Evolutionary conservation across 2,329 filamentous ascomycete species (phyloP).

Genomic region (Aspergillus candidus): DNA sequence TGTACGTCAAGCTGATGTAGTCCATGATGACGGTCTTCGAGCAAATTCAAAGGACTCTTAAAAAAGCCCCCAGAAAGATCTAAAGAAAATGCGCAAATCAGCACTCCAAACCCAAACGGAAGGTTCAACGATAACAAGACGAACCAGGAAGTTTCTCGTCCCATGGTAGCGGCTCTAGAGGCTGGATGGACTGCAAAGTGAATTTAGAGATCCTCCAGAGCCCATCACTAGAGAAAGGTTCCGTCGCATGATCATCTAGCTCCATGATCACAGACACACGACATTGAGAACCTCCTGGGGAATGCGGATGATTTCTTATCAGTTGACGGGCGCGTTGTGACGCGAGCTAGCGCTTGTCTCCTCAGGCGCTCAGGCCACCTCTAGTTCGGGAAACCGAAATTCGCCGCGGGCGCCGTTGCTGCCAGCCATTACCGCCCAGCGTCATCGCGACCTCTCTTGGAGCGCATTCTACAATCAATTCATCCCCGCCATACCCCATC

Average conservation of each 20-base stretch:
- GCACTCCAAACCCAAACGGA: not conserved
- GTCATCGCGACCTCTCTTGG: not conserved
- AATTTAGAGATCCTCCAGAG: conserved; percentile 37
- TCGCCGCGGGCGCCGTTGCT: not conserved
- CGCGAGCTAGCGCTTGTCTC: conserved; percentile 15
- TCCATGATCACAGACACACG: conserved; percentile 20
- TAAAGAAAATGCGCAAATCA: conserved; percentile 7
- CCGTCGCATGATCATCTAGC: conserved; percentile 14
- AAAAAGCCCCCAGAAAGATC: conserved; percentile 23
- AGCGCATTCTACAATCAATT: too few relatives aligned
- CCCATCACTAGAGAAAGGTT: conserved; percentile 32
- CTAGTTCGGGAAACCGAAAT: conserved; percentile 21
- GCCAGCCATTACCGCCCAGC: not conserved
- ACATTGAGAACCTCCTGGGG: too few relatives aligned
- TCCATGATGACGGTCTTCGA: conserved; percentile 21
- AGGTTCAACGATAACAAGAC: conserved; percentile 5
- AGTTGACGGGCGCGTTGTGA: conserved; percentile 16
- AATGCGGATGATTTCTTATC: conserved; percentile 7
- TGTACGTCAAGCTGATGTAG: conserved; percentile 31
- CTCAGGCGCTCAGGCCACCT: conserved; percentile 21
- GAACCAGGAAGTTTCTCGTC: conserved; percentile 30
- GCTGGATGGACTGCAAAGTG: conserved; percentile 31
- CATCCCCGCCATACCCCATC: too few relatives aligned
- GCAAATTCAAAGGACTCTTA: conserved; percentile 14
- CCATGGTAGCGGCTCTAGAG: conserved; percentile 32